Percentiles rank a stretch among this genome's conserved stretches.
Conservation (phyloP, 805 yeast genomes). For the Saturnispora besseyi region DNA sequence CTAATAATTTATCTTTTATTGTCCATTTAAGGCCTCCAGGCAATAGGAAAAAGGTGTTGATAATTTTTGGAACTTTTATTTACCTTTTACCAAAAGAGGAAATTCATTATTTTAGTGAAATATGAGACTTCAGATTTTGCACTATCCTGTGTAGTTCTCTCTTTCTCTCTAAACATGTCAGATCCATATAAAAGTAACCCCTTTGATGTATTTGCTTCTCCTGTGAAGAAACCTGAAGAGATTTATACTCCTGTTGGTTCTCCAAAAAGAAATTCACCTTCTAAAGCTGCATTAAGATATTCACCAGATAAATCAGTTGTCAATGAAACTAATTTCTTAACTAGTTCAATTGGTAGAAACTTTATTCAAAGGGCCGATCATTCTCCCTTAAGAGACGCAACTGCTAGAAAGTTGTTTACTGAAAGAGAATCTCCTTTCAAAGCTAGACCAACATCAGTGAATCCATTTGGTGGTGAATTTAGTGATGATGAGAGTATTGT, state of each 20-base stretch:
- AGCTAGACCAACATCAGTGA: slow-evolving; percentile 40
- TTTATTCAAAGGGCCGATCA: slow-evolving; percentile 28
- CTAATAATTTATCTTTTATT: too few relatives aligned
- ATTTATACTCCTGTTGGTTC: slow-evolving; percentile 26
- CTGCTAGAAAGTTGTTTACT: slow-evolving; percentile 62
- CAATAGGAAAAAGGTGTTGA: neutral
- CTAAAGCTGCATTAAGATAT: slow-evolving; percentile 31
- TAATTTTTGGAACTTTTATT: slow-evolving; percentile 1
- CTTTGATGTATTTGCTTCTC: slow-evolving; percentile 22
- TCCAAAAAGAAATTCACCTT: slow-evolving; percentile 28
- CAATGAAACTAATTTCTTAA: slow-evolving; percentile 21
- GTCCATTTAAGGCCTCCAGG: too few relatives aligned
- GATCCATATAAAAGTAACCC: slow-evolving; percentile 24
- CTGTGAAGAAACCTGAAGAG: slow-evolving; percentile 25
- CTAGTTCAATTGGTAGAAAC: slow-evolving; percentile 32
- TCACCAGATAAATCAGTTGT: slow-evolving; percentile 37
- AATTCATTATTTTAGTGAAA: slow-evolving; percentile 1
- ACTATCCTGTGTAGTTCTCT: neutral
- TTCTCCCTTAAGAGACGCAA: slow-evolving; percentile 21
- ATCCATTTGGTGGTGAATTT: slow-evolving; percentile 34
- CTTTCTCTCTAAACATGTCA: slow-evolving; percentile 9
- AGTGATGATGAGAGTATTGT: slow-evolving; percentile 29
- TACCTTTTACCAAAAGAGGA: slow-evolving; percentile 14
- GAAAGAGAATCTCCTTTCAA: slow-evolving; percentile 66
- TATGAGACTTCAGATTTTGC: slow-evolving; percentile 7